Conservation (phyloP, 169 alveolate species). For the Babesia ovis region DNA sequence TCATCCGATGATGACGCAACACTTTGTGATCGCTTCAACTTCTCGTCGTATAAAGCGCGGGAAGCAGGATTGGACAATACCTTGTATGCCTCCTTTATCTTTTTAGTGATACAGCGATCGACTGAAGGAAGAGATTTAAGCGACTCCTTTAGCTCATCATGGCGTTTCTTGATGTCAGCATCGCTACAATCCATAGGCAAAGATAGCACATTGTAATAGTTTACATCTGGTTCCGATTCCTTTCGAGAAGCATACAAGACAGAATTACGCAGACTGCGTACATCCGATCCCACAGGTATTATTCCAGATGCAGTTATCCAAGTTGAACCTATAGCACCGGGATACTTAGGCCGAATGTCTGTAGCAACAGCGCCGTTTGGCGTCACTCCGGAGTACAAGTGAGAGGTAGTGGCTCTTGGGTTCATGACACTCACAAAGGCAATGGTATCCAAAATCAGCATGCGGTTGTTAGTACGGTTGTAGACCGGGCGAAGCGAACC, state of each 20-base stretch:
- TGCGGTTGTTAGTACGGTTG: too few species aligned
- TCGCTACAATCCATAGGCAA: constrained; percentile 39
- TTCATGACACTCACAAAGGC: too few species aligned
- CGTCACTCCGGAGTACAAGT: too few species aligned
- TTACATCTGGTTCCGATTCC: background rate
- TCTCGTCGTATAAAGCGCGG: constrained; percentile 44
- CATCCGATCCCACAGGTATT: background rate
- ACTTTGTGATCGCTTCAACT: background rate
- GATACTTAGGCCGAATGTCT: too few species aligned
- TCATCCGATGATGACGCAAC: background rate
- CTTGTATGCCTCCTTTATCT: constrained; percentile 53
- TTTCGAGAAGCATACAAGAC: background rate
- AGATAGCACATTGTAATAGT: constrained; percentile 53
- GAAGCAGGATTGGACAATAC: constrained; percentile 49
- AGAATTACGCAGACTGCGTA: background rate
- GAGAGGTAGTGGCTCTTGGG: too few species aligned
- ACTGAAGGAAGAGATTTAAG: constrained; percentile 47
- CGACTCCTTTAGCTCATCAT: constrained; percentile 45
- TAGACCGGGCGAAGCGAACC: too few species aligned
- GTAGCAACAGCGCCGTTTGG: too few species aligned
- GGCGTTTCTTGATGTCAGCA: constrained; percentile 19
- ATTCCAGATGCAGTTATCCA: too few species aligned
- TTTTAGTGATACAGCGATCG: constrained; percentile 24
- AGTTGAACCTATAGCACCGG: too few species aligned
- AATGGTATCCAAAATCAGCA: too few species aligned